phyloP scores from a whole-genome alignment of 1,284 basidiomycete species.

The Gomphus sp. region DNA sequence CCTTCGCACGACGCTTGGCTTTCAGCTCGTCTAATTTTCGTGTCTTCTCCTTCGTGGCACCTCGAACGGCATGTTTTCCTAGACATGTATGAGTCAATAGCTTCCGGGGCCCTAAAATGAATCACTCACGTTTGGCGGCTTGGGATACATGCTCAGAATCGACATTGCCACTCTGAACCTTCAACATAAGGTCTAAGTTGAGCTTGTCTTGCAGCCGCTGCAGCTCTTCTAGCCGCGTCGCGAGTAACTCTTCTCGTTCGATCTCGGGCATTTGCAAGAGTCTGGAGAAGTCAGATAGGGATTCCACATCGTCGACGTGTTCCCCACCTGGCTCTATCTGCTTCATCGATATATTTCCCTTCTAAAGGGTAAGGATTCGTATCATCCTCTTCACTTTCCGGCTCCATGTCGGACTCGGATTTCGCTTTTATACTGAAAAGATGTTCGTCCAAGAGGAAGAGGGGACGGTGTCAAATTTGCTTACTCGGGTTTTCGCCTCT shows the following conservation, averaged over 20 bases:
- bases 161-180: slow-evolving; percentile 46
- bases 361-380: slow-evolving; percentile 86
- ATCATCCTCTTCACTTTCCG: too few species aligned
- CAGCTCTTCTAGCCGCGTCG: slow-evolving; percentile 72
- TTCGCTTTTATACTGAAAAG: slow-evolving; percentile 21
- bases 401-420: slow-evolving; percentile 44
- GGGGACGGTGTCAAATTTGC: too few species aligned
- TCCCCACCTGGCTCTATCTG: slow-evolving; percentile 70
- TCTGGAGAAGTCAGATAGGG: slow-evolving; percentile 31
- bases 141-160: slow-evolving; percentile 53
- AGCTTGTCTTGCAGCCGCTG: slow-evolving; percentile 68
- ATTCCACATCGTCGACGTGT: not conserved
- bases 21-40: slow-evolving; percentile 77
- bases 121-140: slow-evolving; percentile 59
- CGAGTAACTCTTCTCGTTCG: slow-evolving; percentile 80
- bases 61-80: slow-evolving; percentile 71
- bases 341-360: slow-evolving; percentile 80
- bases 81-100: not conserved
- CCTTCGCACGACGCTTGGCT: slow-evolving; percentile 72
- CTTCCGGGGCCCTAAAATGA: slow-evolving; percentile 3
- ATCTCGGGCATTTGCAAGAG: slow-evolving; percentile 77
- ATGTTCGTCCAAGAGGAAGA: too few species aligned
- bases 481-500: slow-evolving; percentile 45
- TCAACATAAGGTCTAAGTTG: slow-evolving; percentile 69
- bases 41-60: slow-evolving; percentile 76